Evolutionary conservation across 371 early-diverging fungal species (phyloP), one percentile per base, ranked within the genome.

Genomic region (Entomophthora muscae): DNA sequence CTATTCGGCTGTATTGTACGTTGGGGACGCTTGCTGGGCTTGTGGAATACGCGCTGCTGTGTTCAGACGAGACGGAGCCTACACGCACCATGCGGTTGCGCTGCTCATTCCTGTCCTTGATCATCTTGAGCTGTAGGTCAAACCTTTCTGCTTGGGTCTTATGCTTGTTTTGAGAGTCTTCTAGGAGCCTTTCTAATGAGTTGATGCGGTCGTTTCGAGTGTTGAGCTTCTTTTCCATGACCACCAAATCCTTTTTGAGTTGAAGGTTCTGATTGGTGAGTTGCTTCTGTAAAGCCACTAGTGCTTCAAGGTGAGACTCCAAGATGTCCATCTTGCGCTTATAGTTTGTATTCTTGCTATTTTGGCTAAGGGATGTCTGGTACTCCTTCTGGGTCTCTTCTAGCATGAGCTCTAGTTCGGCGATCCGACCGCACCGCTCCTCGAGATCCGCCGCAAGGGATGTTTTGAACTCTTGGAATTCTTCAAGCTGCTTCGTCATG

Each of bases 341-440:
- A 66, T 92, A 89, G 7, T 83, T 83, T 66, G 84, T 81, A 71
- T 82, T 86, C 71, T 61, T 1, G 7, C 23, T 23, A 13, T 10
- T 52, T 85, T 88, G 71, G 65, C 83, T 82, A 57, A 87, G 75
- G n/a, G 89, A 84, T 66, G 77, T 83, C 65, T 90, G 82, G 75
- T 93, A 88, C 71, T 92, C 88, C 67, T 91, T 89, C 5, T 90
- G 83, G 1, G 88, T 83, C 67, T 94, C 96, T 67, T 95, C 95
- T 58, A 95, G 74, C 0, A 88, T 82, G 72, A 93, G 85, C 71
- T 95, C 95, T n/a, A 95, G 82, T 74, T 95, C 95, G n/a, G 94
- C 93, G 12, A 61, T 30, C n/a, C 29, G n/a, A 21, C 29, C 53
- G 23, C 62, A 61, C 26, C 62, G 17, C 2, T 42, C 32, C 12